Evolutionary conservation across 495 filamentous ascomycete genomes (phyloP), one percentile per base, ranked within the genome.

Genomic region (Podospora conica): DNA sequence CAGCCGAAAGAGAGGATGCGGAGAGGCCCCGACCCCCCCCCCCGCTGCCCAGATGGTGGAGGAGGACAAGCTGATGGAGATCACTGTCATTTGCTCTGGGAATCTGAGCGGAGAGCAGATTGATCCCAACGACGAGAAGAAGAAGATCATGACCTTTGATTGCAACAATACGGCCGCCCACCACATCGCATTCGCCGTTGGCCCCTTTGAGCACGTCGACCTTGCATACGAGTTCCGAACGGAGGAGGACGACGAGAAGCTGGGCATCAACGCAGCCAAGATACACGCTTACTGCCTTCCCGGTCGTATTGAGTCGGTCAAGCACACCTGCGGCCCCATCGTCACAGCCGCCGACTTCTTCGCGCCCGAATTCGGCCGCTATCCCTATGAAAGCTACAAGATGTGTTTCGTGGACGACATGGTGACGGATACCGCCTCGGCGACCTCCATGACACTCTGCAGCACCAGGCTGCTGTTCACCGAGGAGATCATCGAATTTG

Each of bases 381-480:
- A 93, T 75, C 91, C 93, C 0, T 97, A 92, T 69, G 84, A 87
- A 48, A 90, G 86, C 68, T 97, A 95, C 80, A 95, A 94, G 69
- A 78, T 98, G 54, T 92, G 90, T 72, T 99, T 98, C 67, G 88
- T 98, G 48, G 95, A 99, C 66, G 96, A 98, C 75, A 82, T 92
- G 65, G 75, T 85, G 3, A 77, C 80, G 21, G 91, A 96, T 60
- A 89, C 88, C 1, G 79, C 88, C 48, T 84, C 90, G 61, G 87
- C 90, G n/a, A 90, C 90, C 10, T 90, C 89, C 10, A 82, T 98
- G 70, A 89, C 92, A 24, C 84, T 99, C 31, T 97, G 91, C 79
- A 97, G 90, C 78, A 94, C 80, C 53, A 85, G 90, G 60, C 82
- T 99, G 0, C 85, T 99, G 2, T 96, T 91, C 71, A 89, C 92